Evolutionary conservation across 352 stramenopile species (phyloP).

Genomic region (Phytophthora idaei): DNA sequence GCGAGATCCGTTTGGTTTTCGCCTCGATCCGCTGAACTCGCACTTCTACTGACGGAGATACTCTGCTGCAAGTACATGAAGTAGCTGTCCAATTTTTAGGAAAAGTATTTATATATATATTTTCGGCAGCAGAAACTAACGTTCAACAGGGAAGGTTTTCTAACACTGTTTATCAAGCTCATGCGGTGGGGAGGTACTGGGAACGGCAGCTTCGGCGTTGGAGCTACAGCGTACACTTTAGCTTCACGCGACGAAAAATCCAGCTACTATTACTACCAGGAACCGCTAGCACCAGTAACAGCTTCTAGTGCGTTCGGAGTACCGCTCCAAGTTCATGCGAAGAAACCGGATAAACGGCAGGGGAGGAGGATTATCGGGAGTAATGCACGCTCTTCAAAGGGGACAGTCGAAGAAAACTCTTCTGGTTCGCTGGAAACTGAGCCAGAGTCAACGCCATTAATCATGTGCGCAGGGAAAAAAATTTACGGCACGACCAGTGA

Average conservation of each 20-base stretch:
- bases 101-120: constrained; percentile 22
- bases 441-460: constrained; percentile 13
- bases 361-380: constrained; percentile 6
- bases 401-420: background rate
- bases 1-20: constrained; percentile 21
- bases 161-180: background rate
- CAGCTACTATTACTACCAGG: constrained; percentile 34
- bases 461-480: constrained; percentile 35
- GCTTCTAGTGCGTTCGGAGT: background rate
- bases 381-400: background rate
- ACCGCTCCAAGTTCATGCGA: background rate
- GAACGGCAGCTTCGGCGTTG: constrained; percentile 19
- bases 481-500: constrained; percentile 14
- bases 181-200: constrained; percentile 35
- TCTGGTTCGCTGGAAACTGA: background rate
- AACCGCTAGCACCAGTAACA: constrained; percentile 12
- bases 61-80: background rate
- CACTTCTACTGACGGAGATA: constrained; percentile 18
- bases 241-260: constrained; percentile 23
- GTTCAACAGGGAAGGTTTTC: constrained; percentile 8
- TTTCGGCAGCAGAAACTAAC: constrained; percentile 4
- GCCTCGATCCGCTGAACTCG: constrained; percentile 9
- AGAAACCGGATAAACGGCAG: constrained; percentile 30
- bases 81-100: constrained; percentile 8
- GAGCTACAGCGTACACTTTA: constrained; percentile 23